These are phyloP conservation scores for Polytrichum commune DNA, from an alignment of 225 moss, liverwort and hornwort genomes.

Conservation along the genomic window DNA sequence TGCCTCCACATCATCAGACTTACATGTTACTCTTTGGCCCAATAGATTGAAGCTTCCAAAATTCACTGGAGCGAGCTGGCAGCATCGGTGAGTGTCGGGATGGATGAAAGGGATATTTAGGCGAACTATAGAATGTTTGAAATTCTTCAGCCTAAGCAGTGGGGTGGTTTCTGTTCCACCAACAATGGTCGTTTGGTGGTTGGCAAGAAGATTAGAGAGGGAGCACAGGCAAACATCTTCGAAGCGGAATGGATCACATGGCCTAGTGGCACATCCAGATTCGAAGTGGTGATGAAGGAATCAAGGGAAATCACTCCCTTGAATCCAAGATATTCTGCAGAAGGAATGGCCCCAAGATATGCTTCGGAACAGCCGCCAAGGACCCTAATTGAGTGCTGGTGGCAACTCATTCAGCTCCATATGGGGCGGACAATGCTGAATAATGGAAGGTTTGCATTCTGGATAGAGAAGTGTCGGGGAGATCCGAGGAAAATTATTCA, in stretches of 20 bases:
- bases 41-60: not conserved
- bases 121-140: not conserved
- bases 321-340: not conserved
- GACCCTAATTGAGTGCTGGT: not conserved
- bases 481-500: slow-evolving; percentile 2
- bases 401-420: not conserved
- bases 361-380: not conserved
- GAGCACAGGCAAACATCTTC: not conserved
- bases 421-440: not conserved
- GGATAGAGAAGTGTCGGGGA: not conserved
- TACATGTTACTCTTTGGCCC: too few relatives aligned
- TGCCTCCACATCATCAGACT: too few relatives aligned
- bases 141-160: not conserved
- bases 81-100: not conserved
- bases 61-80: not conserved
- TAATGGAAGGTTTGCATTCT: slow-evolving; percentile 3
- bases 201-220: not conserved
- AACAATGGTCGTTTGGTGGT: not conserved
- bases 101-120: not conserved
- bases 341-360: not conserved
- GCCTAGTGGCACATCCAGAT: not conserved
- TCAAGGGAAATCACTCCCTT: not conserved
- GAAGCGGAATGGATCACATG: not conserved
- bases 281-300: not conserved
- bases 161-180: not conserved